Percentiles rank a stretch among this genome's conserved stretches.
phyloP scores from a whole-genome alignment of 225 moss, liverwort and hornwort species.

The Bryum argenteum region DNA sequence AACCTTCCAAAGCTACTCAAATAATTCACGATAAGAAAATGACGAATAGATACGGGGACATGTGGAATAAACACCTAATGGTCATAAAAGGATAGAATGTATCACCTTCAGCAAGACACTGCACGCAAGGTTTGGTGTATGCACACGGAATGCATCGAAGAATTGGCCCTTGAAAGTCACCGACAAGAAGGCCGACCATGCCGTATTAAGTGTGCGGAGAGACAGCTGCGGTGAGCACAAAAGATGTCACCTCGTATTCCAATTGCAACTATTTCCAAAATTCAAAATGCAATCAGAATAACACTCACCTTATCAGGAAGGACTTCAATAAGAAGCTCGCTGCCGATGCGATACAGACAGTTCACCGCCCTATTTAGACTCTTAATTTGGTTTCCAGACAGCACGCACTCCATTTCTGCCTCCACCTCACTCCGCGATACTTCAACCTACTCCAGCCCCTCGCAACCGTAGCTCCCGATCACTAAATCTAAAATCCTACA shows the following conservation, averaged over 20 bases:
- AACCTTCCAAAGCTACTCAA: conserved; percentile 8
- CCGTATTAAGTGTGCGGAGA: conserved; percentile 83
- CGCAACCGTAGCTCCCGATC: conserved; percentile 13
- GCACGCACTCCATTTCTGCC: conserved; percentile 60
- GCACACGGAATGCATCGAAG: conserved; percentile 72
- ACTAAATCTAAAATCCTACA: not conserved
- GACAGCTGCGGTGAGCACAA: conserved; percentile 61
- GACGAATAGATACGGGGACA: not conserved
- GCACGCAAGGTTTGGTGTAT: conserved; percentile 63
- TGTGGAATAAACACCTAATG: conserved; percentile 1
- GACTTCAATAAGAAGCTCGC: conserved; percentile 65
- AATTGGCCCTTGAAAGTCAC: conserved; percentile 87
- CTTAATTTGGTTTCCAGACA: conserved; percentile 68
- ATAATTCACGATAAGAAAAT: conserved; percentile 21
- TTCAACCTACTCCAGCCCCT: conserved; percentile 13
- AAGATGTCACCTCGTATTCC: conserved; percentile 24
- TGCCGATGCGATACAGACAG: conserved; percentile 61
- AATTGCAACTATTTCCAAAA: not conserved
- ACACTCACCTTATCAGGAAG: conserved; percentile 52
- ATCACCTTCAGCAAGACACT: conserved; percentile 88
- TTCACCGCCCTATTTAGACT: conserved; percentile 58
- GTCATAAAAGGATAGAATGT: conserved; percentile 22
- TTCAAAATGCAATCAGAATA: not conserved
- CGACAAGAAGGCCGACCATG: conserved; percentile 84
- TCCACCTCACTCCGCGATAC: conserved; percentile 28